Base-by-base conservation (phyloP, 2,329 filamentous ascomycete genomes). In the Neospermospora avenae region DNA sequence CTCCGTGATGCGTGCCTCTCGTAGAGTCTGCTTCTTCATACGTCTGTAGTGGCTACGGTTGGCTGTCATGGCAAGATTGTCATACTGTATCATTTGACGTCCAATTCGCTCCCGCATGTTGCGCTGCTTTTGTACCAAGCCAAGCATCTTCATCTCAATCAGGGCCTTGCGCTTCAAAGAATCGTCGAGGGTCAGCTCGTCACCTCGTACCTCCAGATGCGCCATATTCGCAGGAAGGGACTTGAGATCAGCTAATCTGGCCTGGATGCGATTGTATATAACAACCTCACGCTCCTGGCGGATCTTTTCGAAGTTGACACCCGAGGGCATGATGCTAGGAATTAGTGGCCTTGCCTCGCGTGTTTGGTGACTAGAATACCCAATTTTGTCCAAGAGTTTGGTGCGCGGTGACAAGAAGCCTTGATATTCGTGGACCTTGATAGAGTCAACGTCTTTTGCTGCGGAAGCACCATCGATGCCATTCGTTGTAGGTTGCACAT, bases 21-120 rank as follows among this genome's bases (percentile, higher is more conserved):
- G 88, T 53, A 98, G 83, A 53, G 89, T 96, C 75, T 97, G 93
- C 79, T 97, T 98, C 87, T 99, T 99, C 80, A 95, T 89, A 54
- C 95, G 88, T 37, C 95, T 89, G 74, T 97, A 97, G 70, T 88
- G 84, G 56, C 90, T 88, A 54, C 95, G 87, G 73, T 99, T 99
- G 0, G 93, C 93, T 1, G 93, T 97, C 90, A 97, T 97, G 46
- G 93, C 93, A 28, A 98, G 84, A 69, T 96, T 98, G 72, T 98
- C 93, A 61, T 93, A 96, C 71, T 96, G 88, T 73, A 96, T 87
- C 88, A 99, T 96, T 72, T 96, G 90, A 56, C 90, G 87, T 57
- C 91, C 90, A 65, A 99, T 88, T 73, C 89, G 89, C 68, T 95
- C 90, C 59, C 96, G 88, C 68, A 99, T 79, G 10, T 88, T 84